These are phyloP conservation scores for Ceratocystis destructans DNA, from an alignment of 2,329 filamentous ascomycete genomes.

Conservation along the genomic window DNA sequence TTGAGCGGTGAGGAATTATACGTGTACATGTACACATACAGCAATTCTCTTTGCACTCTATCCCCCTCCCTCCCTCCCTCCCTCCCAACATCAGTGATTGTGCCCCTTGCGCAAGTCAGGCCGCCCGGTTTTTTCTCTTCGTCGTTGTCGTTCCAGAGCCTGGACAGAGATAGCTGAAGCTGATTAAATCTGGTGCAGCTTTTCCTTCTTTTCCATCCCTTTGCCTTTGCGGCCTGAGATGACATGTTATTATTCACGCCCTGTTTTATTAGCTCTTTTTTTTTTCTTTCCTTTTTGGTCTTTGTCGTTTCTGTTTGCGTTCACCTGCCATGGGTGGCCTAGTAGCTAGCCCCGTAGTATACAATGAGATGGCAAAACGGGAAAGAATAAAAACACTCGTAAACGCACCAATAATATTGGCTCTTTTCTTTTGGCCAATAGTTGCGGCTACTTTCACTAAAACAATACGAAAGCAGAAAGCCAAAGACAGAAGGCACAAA, in stretches of 20 bases:
- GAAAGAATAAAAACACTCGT: background rate
- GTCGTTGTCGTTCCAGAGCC: too few relatives aligned
- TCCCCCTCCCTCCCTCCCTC: background rate
- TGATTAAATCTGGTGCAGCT: too few relatives aligned
- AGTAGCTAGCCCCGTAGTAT: background rate
- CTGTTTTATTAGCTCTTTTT: background rate
- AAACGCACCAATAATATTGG: background rate
- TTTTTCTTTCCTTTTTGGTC: background rate
- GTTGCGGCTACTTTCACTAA: background rate
- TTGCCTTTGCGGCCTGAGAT: background rate
- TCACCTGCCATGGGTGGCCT: background rate
- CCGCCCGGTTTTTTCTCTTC: background rate
- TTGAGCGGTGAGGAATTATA: background rate
- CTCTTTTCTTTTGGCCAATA: background rate
- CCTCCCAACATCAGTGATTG: background rate
- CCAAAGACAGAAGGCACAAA: background rate
- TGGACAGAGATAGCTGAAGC: too few relatives aligned
- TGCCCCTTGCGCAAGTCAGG: background rate
- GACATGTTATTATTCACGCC: background rate
- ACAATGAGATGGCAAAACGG: background rate
- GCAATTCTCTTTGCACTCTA: background rate
- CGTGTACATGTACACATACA: background rate
- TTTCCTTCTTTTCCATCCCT: background rate
- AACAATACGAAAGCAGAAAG: background rate
- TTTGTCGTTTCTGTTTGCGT: background rate